Evolutionary conservation across 2,329 filamentous ascomycete species (phyloP).

Genomic region (Aureobasidium zeae): DNA sequence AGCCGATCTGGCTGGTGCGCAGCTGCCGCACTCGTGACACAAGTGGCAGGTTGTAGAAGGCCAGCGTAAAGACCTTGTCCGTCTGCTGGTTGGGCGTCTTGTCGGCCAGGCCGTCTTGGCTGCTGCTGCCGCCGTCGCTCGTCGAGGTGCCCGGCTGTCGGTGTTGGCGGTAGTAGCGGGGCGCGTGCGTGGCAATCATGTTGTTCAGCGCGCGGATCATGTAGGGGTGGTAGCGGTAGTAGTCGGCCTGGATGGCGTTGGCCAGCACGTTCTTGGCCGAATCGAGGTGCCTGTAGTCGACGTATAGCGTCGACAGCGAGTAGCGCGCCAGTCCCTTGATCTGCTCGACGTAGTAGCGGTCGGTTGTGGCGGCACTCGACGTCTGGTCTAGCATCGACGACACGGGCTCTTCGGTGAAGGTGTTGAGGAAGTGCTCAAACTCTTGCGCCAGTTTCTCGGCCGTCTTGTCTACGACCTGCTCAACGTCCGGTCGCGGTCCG

Average conservation of each 20-base stretch:
- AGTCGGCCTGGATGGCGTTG: conserved; percentile 77
- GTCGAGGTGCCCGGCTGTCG: conserved; percentile 69
- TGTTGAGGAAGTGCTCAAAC: conserved; percentile 73
- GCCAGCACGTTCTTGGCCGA: conserved; percentile 50
- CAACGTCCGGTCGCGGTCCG: conserved; percentile 48
- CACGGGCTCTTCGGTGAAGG: conserved; percentile 37
- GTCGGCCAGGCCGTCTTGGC: conserved; percentile 47
- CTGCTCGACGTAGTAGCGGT: conserved; percentile 78
- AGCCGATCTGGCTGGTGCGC: conserved; percentile 82
- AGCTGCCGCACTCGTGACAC: conserved; percentile 79
- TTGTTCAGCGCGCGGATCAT: conserved; percentile 82
- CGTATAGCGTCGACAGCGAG: conserved; percentile 73
- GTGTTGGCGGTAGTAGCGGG: conserved; percentile 87
- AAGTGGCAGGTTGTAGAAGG: conserved; percentile 86
- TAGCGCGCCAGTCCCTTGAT: conserved; percentile 68
- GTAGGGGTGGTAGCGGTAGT: conserved; percentile 92
- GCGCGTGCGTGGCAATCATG: conserved; percentile 88
- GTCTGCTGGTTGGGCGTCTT: conserved; percentile 89
- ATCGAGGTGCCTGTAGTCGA: conserved; percentile 73
- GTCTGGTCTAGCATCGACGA: conserved; percentile 29
- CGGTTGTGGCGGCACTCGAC: conserved; percentile 62
- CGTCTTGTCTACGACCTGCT: conserved; percentile 66
- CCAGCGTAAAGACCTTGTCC: conserved; percentile 87
- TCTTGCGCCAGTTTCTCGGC: conserved; percentile 65
- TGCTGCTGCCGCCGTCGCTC: conserved; percentile 60